A percentile compares a stretch with the other conserved stretches of the same genome.
These are phyloP conservation scores for Chaetomidium leptoderma DNA, from an alignment of 495 filamentous ascomycete genomes.

Conservation along the genomic window DNA sequence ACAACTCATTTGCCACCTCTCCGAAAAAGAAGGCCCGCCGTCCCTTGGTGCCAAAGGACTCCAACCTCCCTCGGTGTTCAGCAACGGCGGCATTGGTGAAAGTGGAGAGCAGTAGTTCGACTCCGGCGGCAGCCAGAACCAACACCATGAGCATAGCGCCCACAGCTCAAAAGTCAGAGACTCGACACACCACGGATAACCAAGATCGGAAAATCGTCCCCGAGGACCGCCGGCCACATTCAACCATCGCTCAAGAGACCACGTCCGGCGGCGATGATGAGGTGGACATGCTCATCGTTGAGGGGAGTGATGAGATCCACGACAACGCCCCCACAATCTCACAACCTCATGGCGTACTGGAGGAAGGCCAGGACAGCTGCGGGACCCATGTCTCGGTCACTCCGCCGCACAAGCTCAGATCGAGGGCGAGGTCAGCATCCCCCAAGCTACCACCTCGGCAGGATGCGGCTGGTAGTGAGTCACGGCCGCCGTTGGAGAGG, in stretches of 20 bases:
- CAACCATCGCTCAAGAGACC: background rate
- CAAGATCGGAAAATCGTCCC: background rate
- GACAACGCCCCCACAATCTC: background rate
- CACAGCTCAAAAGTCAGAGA: background rate
- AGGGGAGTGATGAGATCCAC: background rate
- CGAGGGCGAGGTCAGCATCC: background rate
- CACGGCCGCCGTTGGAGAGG: background rate
- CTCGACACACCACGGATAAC: background rate
- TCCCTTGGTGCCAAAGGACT: background rate
- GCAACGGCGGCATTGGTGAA: too few species aligned
- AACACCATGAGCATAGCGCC: too few species aligned
- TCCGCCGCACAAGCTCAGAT: background rate
- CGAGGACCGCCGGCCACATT: background rate
- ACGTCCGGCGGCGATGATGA: background rate
- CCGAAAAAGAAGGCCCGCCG: conserved; percentile 11
- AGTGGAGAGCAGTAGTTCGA: too few species aligned
- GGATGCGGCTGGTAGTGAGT: background rate
- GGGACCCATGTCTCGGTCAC: background rate
- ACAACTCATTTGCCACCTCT: conserved; percentile 12
- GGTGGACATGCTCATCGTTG: background rate
- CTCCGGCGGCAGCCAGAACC: too few species aligned
- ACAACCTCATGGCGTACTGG: background rate
- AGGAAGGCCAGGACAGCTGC: background rate
- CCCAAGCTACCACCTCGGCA: background rate
- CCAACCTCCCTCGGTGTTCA: too few species aligned